phyloP scores from a whole-genome alignment of 257 asterid genomes.

The Solanum verrucosum region DNA sequence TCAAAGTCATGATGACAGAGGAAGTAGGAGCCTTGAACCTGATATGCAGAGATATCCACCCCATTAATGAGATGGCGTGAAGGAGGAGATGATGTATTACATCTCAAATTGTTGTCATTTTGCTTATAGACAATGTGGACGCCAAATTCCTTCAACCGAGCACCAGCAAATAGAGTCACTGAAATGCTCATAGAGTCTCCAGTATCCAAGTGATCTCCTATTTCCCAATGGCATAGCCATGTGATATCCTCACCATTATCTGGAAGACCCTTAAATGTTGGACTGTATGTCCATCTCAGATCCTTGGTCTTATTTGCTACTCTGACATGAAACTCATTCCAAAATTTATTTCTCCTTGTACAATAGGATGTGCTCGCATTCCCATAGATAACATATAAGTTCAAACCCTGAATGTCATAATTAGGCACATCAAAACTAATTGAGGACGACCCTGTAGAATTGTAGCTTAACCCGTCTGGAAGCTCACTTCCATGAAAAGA shows the following conservation, averaged over 20 bases:
- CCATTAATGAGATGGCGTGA: not conserved
- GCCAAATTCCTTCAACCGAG: not conserved
- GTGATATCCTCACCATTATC: not conserved
- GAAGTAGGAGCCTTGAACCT: not conserved
- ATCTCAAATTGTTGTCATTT: not conserved
- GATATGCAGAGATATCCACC: not conserved
- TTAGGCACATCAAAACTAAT: not conserved
- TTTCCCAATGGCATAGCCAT: not conserved
- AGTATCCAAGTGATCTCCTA: not conserved
- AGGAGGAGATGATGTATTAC: not conserved
- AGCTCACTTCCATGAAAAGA: not conserved
- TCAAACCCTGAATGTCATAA: not conserved
- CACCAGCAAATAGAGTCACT: not conserved
- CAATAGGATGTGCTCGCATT: not conserved
- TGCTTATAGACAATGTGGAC: not conserved
- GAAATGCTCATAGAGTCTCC: not conserved
- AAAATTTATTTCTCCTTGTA: not conserved
- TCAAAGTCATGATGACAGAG: not conserved
- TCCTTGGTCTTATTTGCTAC: not conserved
- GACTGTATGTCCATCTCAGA: slow-evolving; percentile 2
- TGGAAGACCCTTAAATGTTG: not conserved
- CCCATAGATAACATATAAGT: not conserved
- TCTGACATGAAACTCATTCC: not conserved
- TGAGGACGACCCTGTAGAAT: not conserved
- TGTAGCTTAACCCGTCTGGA: slow-evolving; percentile 1